Base-by-base conservation (phyloP, 495 filamentous ascomycete genomes). In the Clavariopsis aquatica region DNA sequence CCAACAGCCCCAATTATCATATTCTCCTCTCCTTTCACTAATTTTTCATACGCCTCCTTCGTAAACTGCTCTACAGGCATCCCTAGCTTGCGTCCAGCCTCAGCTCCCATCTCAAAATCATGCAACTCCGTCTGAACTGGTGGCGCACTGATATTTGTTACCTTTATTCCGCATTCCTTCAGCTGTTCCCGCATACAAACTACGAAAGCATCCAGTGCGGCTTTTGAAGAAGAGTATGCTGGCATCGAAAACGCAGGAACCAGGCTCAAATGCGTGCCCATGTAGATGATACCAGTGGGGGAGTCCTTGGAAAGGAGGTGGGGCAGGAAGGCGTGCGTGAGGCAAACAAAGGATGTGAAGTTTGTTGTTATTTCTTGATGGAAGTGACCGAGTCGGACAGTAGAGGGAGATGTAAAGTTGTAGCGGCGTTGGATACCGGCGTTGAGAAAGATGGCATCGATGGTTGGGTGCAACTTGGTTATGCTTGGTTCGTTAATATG, bases 181-280 rank as follows among this genome's bases (percentile, higher is more conserved):
- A 65, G 28, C 52, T 65, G 55, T 17, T 60, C 55, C 10, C 52
- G 45, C 13, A 69, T 9, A 29, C 57, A 57, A 10, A 69, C 22
- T 17, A 75, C 61, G 68, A 80, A 83, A 1, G 71, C 65, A 45
- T 78, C 78, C 38, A 83, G 66, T 1, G 79, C 81, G 0, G 80
- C 76, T 60, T 80, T 80, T 13, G 77, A 76, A 0, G 77, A 75
- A 0, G 70, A 79, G 65, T 82, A 82, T 1, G 69, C 78, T 0
- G 77, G 69, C 12, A 79, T 65, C n/a, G 67, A 66, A 0, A 68
- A 66, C 1, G 75, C 76, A 0, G 82, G 79, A 10, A 80, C 62
- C 43, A 79, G 69, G n/a, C 74, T 71, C 19, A 82, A 57, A 55
- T 78, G 75, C 9, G 80, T 79, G 4, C 73, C 72, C 0, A 81